Evolutionary conservation across 163 green algal genomes (phyloP).

Genomic region (Scenedesmus sp.): DNA sequence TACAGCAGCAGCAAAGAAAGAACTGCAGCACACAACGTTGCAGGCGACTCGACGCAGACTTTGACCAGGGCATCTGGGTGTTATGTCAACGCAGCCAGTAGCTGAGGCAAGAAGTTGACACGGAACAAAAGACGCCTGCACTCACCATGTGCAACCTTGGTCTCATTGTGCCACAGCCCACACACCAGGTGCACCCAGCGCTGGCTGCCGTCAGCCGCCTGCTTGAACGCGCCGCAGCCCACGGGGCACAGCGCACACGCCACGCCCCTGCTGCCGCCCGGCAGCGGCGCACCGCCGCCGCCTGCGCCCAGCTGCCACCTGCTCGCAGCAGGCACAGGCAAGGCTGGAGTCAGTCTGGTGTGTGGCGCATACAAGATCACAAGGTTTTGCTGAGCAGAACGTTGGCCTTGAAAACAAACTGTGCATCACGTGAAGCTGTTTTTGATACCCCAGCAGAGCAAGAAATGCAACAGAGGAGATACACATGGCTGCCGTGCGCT

Average conservation of each 20-base stretch:
- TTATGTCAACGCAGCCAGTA: too few relatives aligned
- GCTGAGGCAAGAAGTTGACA: too few relatives aligned
- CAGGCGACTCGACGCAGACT: too few relatives aligned
- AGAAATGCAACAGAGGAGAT: neutral
- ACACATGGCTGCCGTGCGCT: neutral
- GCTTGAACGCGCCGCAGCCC: constrained; percentile 86
- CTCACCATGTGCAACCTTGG: constrained; percentile 45
- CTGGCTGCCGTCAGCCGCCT: constrained; percentile 51
- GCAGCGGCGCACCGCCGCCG: constrained; percentile 28
- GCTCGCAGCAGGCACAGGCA: neutral
- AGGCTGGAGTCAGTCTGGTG: neutral
- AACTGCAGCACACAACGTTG: too few relatives aligned
- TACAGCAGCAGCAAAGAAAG: too few relatives aligned
- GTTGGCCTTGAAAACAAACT: too few relatives aligned
- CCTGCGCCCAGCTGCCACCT: constrained; percentile 49
- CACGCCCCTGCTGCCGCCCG: constrained; percentile 73
- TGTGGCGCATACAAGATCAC: neutral
- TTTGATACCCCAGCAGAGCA: too few relatives aligned
- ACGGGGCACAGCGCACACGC: constrained; percentile 89
- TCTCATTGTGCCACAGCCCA: constrained; percentile 77
- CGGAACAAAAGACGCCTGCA: too few relatives aligned
- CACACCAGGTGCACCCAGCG: constrained; percentile 70
- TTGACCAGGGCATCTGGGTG: too few relatives aligned
- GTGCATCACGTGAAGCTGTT: too few relatives aligned
- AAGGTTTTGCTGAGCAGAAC: too few relatives aligned